phyloP scores from a whole-genome alignment of 495 filamentous ascomycete genomes.

The Extremus antarcticus region DNA sequence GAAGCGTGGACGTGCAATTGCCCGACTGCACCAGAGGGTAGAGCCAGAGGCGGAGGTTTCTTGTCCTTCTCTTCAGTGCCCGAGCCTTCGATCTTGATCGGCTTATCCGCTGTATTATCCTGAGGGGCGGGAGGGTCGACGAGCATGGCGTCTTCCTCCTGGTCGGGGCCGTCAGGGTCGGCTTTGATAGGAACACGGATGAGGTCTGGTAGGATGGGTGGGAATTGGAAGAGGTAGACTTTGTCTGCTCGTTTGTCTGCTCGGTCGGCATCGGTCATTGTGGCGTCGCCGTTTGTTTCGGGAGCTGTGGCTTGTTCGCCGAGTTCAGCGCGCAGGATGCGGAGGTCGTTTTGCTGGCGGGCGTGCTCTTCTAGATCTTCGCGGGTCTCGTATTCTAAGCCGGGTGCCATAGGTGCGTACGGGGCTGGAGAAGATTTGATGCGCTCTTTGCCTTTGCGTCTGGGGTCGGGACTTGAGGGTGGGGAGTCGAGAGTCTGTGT shows the following conservation, averaged over 20 bases:
- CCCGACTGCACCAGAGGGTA: conserved; percentile 41
- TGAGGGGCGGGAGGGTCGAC: conserved; percentile 2
- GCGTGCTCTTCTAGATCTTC: conserved; percentile 34
- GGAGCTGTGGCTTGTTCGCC: conserved; percentile 12
- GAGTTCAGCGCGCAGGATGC: conserved; percentile 28
- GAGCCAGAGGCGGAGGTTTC: conserved; percentile 14
- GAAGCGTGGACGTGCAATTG: conserved; percentile 49
- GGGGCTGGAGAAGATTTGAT: conserved; percentile 10
- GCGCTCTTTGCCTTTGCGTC: conserved; percentile 22
- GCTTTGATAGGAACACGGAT: conserved; percentile 27
- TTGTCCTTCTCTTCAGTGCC: no score
- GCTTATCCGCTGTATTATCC: conserved; percentile 4
- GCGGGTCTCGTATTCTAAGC: conserved; percentile 30
- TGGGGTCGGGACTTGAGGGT: conserved; percentile 18
- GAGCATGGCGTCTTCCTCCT: conserved; percentile 5
- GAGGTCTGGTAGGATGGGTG: conserved; percentile 47
- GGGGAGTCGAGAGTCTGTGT: neutral
- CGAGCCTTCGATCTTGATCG: conserved; percentile 8
- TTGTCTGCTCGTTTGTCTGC: conserved; percentile 35
- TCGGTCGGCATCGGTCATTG: conserved; percentile 28
- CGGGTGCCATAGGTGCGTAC: neutral
- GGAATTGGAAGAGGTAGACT: conserved; percentile 56
- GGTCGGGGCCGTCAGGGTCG: conserved; percentile 13
- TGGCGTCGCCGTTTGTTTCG: conserved; percentile 27
- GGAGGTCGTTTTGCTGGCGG: conserved; percentile 27